These are phyloP conservation scores for Hordeum pubiflorum DNA, from an alignment of 202 grass and related monocot species.

Conservation along the genomic window DNA sequence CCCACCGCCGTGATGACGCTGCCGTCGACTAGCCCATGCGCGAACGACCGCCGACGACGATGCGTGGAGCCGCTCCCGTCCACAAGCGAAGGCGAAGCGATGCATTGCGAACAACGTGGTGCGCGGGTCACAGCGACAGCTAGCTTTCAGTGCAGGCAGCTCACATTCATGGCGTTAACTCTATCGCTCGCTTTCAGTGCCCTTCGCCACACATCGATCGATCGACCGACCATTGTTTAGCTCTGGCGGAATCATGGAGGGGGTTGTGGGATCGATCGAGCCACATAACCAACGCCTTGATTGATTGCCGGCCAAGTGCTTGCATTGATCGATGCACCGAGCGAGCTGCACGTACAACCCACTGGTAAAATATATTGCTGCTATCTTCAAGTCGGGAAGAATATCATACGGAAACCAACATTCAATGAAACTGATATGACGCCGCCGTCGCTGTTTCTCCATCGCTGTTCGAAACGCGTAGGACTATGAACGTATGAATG, in stretches of 20 bases:
- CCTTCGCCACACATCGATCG: neutral
- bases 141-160: neutral
- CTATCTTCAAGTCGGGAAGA: too few species aligned
- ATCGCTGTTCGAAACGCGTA: too few species aligned
- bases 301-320: too few species aligned
- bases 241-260: neutral
- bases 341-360: too few species aligned
- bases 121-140: constrained; percentile 3
- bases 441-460: too few species aligned
- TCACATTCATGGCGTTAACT: neutral
- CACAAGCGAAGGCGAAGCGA: neutral
- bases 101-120: neutral
- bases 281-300: neutral
- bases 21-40: neutral
- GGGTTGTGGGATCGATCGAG: neutral
- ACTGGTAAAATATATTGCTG: too few species aligned
- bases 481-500: too few species aligned
- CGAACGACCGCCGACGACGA: neutral
- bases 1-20: neutral
- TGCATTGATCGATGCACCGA: too few species aligned
- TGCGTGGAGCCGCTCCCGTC: neutral
- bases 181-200: neutral
- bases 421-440: too few species aligned
- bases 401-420: too few species aligned
- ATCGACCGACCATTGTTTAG: neutral